Conservation (phyloP, 352 stramenopile species). For the Phytopythium ostracodes region DNA sequence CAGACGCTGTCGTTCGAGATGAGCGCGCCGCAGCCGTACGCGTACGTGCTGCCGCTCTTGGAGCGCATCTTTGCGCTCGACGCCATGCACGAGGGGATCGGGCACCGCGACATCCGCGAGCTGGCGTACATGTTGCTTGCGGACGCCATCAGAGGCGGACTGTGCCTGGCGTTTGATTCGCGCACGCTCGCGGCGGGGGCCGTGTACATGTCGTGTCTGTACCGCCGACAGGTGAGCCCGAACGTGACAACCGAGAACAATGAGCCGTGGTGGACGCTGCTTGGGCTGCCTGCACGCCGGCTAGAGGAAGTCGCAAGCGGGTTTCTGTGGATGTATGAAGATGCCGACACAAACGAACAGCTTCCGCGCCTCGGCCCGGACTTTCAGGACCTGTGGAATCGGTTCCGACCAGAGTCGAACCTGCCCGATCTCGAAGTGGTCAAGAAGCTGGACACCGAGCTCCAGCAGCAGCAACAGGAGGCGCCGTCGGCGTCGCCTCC, state of each 20-base stretch:
- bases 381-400: slow-evolving; percentile 49
- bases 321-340: slow-evolving; percentile 69
- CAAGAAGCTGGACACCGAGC: slow-evolving; percentile 44
- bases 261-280: slow-evolving; percentile 67
- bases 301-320: slow-evolving; percentile 56
- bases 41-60: slow-evolving; percentile 51
- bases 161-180: slow-evolving; percentile 52
- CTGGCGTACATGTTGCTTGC: slow-evolving; percentile 52
- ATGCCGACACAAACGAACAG: slow-evolving; percentile 25
- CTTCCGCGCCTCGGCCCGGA: slow-evolving; percentile 31
- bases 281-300: slow-evolving; percentile 39
- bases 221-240: slow-evolving; percentile 39
- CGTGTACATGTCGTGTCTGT: slow-evolving; percentile 71
- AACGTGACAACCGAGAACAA: slow-evolving; percentile 65
- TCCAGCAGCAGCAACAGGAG: slow-evolving; percentile 17
- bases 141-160: slow-evolving; percentile 51
- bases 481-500: neutral
- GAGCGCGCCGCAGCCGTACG: slow-evolving; percentile 58
- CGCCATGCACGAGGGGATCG: slow-evolving; percentile 46
- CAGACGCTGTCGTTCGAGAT: slow-evolving; percentile 77
- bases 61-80: slow-evolving; percentile 53
- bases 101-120: slow-evolving; percentile 40
- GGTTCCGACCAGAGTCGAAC: slow-evolving; percentile 51
- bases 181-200: slow-evolving; percentile 50
- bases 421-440: slow-evolving; percentile 57